Base-by-base conservation (phyloP, 1,139 yeast genomes). In the Saccharomyces hybrid region DNA sequence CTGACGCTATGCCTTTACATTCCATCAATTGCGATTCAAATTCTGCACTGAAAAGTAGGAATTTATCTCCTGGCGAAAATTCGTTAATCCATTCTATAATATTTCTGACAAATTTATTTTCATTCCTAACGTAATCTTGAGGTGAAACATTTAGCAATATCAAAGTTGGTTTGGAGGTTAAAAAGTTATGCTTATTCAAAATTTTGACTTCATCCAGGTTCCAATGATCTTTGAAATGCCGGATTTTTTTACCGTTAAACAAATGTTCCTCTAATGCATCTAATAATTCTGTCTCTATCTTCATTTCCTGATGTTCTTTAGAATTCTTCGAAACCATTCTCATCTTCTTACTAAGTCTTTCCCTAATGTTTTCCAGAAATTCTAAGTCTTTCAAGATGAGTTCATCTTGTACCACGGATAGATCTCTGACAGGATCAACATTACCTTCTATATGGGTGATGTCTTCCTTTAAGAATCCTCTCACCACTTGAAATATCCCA, bases 141-240 rank as follows among this genome's bases (percentile, higher is more conserved):
- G 78, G 78, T 52, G 75, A 80, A 2, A 82, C 86, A 61, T 86
- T 86, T 51, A 85, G 69, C 46, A 86, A 68, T 57, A 79, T 79
- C 2, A 85, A 77, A 0, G 86, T 78, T 4, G 91, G 91, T 60
- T 86, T 86, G 0, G 90, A 85, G 0, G 91, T 84, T 44, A 86
- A 67, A 52, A 86, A 76, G 62, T 83, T 83, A 63, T 82, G 78
- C 42, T 72, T 72, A 62, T 84, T 84, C 50, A 86, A 73, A 23
- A 82, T 74, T 3, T 77, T 81, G 38, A 82, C 78, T 58, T 85
- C 86, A 31, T 78, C 81, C 48, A 73, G 75, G 5, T 75, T 72
- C 86, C 89, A 85, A 27, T 72, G 72, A 0, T 71, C 67, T 26
- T 60, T 71, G 57, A 62, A 71, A 60, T 66, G 75, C 1, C 76